These are phyloP conservation scores for Vigna radiata DNA, from an alignment of 306 rosid genomes.

Conservation along the genomic window DNA sequence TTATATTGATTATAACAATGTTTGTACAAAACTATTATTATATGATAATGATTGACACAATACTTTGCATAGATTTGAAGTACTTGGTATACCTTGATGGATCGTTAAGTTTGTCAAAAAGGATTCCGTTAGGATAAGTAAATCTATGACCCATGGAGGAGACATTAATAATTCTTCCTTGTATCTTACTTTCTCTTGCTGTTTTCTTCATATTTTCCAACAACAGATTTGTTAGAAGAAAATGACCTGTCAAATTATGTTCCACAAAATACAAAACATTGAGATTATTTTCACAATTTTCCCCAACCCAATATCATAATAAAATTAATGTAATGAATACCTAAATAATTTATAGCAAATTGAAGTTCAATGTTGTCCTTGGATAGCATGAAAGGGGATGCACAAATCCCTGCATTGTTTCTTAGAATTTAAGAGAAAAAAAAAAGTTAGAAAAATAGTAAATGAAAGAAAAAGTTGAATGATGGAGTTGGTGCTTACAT, in stretches of 20 bases:
- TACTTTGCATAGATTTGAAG: not conserved
- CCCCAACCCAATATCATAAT: too few species aligned
- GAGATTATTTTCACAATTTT: not conserved
- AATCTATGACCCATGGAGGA: not conserved
- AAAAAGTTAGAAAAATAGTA: too few species aligned
- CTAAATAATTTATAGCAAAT: slow-evolving; percentile 60
- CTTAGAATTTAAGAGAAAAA: not conserved
- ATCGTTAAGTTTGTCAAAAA: slow-evolving; percentile 10
- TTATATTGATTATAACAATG: too few species aligned
- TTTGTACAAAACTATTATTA: too few species aligned
- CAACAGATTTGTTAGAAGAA: slow-evolving; percentile 2
- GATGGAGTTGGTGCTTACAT: slow-evolving; percentile 59
- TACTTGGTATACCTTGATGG: not conserved
- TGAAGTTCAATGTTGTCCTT: slow-evolving; percentile 56
- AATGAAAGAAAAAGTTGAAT: too few species aligned
- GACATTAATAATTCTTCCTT: slow-evolving; percentile 22
- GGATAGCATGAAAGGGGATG: slow-evolving; percentile 64
- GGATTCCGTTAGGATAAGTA: not conserved
- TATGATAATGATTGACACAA: too few species aligned
- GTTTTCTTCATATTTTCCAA: slow-evolving; percentile 29
- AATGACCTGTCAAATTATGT: slow-evolving; percentile 1
- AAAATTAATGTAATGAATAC: slow-evolving; percentile 26
- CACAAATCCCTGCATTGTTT: slow-evolving; percentile 82
- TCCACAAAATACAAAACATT: not conserved
- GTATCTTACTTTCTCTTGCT: not conserved